Base-by-base conservation (phyloP, 2,329 filamentous ascomycete species). In the Hymenoscyphus infarciens region DNA sequence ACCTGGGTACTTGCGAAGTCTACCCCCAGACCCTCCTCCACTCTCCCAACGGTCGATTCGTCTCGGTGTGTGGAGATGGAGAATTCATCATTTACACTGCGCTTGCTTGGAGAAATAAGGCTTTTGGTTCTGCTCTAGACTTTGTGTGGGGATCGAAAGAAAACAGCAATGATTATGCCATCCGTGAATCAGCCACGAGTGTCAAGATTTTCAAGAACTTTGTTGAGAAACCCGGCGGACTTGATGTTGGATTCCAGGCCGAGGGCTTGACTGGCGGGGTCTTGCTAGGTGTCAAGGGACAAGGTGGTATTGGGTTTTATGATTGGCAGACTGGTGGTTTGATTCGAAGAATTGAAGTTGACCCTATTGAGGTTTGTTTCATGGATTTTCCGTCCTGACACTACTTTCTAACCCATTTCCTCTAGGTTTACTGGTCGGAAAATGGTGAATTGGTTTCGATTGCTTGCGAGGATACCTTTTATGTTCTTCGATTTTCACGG, bases 61-160 rank as follows among this genome's bases (percentile, higher is more conserved):
- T 93, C 19, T 90, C 90, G 19, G 88, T 93, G 2, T 98, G 94
- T 69, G 95, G 95, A 68, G 95, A 99, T 75, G 95, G 95, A 66
- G 95, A 99, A 77, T 99, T 97, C 79, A 98, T 98, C 75, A 97
- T 98, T 72, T 98, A 98, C 80, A 98, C 95, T 31, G 93, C 95
- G 61, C 83, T 98, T 63, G 94, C 94, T 2, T 96, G 96, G 85
- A 88, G 95, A 75, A 98, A 99, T 79, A 97, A 98, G 80, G 92
- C 92, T 3, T 99, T 99, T 73, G 95, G 95, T 25, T 93, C 91
- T 49, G 95, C 94, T 6, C 80, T 98, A 59, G 95, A 99, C 78
- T 99, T 99, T 75, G 93, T 91, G 11, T 99, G 95, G 95, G 94
- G 90, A 0, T 91, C 91, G 54, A 97, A 97, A 78, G 94, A 97